Conservation (phyloP, 176 grass and related monocot species). For the Paspalum notatum region DNA sequence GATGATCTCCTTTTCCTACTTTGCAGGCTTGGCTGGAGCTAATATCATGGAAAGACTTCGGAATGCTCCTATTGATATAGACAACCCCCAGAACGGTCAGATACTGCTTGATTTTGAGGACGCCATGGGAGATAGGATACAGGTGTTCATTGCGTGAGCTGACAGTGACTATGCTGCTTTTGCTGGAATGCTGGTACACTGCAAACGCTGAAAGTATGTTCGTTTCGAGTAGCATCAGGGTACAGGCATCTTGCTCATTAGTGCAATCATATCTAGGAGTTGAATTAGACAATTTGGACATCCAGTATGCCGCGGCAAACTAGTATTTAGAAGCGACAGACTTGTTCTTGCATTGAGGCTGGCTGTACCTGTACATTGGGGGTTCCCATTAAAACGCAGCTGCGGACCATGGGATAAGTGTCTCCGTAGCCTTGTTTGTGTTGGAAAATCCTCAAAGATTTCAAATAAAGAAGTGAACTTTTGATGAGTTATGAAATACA, state of each 20-base stretch:
- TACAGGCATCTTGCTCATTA: background rate
- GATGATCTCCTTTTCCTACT: background rate
- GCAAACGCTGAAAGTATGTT: background rate
- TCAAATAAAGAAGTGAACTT: constrained; percentile 26
- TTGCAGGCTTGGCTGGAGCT: constrained; percentile 76
- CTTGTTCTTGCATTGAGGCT: background rate
- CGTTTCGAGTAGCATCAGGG: background rate
- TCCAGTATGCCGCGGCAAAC: background rate
- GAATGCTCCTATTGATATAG: constrained; percentile 58
- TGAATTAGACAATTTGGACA: background rate
- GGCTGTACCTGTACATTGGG: background rate
- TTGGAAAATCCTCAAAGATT: background rate
- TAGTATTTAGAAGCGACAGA: background rate
- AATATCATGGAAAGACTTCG: constrained; percentile 90
- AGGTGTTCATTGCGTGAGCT: constrained; percentile 76
- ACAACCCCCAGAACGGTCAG: constrained; percentile 69
- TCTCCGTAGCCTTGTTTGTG: background rate
- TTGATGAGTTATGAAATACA: background rate
- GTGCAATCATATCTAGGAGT: background rate
- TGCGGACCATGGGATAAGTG: background rate
- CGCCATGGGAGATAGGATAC: constrained; percentile 78
- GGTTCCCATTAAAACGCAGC: background rate
- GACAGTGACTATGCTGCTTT: background rate
- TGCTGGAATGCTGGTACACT: background rate
- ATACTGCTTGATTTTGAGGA: constrained; percentile 89